Base-by-base conservation (phyloP, 768 basidiomycete species). In the Suillus subalutaceus region DNA sequence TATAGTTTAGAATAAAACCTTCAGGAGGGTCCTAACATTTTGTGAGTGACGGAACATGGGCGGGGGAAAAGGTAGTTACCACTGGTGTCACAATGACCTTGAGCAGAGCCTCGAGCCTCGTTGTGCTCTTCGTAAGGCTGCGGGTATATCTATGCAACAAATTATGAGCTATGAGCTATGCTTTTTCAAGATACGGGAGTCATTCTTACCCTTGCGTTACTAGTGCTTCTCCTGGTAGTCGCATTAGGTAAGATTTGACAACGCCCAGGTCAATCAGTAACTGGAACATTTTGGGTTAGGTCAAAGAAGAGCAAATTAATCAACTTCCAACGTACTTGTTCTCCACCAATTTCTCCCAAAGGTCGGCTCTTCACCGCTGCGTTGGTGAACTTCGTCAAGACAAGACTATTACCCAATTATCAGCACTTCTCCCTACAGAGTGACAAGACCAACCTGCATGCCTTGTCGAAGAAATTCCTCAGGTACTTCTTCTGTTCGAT, bases 401-500 rank as follows among this genome's bases (percentile, higher is more conserved):
- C 80, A 44, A 97, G 81, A 59, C 96, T 97, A 30, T 41, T 37
- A 32, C 50, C 66, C 63, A 66, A 13, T 46, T 40, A 23, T 52
- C 26, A 35, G 60, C 44, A 59, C 41, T 5, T 41, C 43, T 32
- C 35, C 41, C 23, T 38, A 30, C 1, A 69, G 18, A 23, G 43
- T 62, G 44, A 23, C 32, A 30, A 43, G 43, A 73, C 82, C 66
- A 63, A 97, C 96, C 92, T 94, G 65, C 92, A 91, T 10, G 91
- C 90, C 76, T 97, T 98, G 74, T 99, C 97, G 62, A 96, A 88
- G 75, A 96, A 88, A 78, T 96, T 99, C 63, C 94, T 83, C 52
- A 94, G 74, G 77, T 96, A 99, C 74, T 94, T 97, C 85, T 97
- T 97, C 72, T 95, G 93, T 77, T 99, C 96, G 12, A 99, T 84